Base-by-base conservation (phyloP, 2,329 filamentous ascomycete genomes). In the Cladosporium cucumerinum region DNA sequence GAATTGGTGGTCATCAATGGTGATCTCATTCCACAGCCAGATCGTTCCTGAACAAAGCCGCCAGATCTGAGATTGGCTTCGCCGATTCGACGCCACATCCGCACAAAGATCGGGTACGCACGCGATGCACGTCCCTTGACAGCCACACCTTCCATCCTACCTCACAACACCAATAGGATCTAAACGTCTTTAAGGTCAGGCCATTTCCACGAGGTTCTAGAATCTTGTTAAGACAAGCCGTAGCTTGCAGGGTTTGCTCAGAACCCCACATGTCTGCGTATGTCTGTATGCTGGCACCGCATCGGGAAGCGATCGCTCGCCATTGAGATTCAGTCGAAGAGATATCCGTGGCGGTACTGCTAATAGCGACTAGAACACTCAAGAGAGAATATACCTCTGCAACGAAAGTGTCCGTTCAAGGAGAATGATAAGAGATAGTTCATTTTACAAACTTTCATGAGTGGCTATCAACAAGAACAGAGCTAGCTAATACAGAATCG, bases 21-120 rank as follows among this genome's bases (percentile, higher is more conserved):
- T 54, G 60, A 62, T 39, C 49, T 62, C 60, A 62, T 62, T 43
- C 49, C 49, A 36, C 59, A 39, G 59, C 59, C 46, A 61, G 59
- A 61, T 61, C 59, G 59, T 51, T 25, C 54, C 54, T 57, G 54
- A 23, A 52, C 16, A 54, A 62, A 62, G 60, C 49, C 49, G 34
- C 59, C 46, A 62, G 49, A 55, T 62, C 18, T 51, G 43, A 32
- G 54, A 57, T 57, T 26, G 54, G n/a, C 51, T 54, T 52, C n/a
- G 25, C 51, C 51, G 51, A 11, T 28, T 54, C 28, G 14, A 54
- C 51, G 51, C 51, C 28, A 54, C 51, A 54, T 18, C 51, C 51
- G 51, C 25, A n/a, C 39, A 11, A 5, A 46, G 39, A 46, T 46
- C 39, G 39, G 39, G 39, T 26, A 36, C n/a, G 59, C 59, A 61